phyloP scores from a whole-genome alignment of 1,139 yeast species.

The Sporopachydermia cereana region DNA sequence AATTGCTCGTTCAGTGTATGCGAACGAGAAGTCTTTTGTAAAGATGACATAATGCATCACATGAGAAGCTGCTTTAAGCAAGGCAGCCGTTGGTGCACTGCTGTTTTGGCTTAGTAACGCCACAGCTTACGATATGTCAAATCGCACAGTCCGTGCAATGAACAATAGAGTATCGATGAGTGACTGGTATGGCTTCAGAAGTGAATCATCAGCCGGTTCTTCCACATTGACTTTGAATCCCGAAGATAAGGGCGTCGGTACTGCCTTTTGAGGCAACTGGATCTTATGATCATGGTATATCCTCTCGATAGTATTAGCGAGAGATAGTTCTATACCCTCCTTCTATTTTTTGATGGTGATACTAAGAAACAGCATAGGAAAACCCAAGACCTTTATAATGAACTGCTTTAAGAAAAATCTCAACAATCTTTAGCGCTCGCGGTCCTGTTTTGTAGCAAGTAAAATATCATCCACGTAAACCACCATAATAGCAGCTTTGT shows the following conservation, averaged over 20 bases:
- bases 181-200: no score
- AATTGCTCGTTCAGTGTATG: neutral
- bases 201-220: no score
- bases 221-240: neutral
- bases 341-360: neutral
- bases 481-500: neutral
- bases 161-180: neutral
- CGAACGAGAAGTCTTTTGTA: neutral
- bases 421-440: neutral
- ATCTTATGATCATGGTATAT: neutral
- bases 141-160: neutral
- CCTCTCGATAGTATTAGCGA: no score
- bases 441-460: neutral
- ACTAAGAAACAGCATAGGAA: neutral
- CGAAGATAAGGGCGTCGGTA: neutral
- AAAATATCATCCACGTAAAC: neutral
- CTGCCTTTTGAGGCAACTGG: no score
- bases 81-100: neutral
- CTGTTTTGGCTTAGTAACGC: neutral
- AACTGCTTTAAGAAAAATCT: neutral
- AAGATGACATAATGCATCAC: neutral
- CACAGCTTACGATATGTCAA: neutral
- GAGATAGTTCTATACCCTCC: neutral
- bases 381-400: neutral
- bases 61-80: neutral